A percentile compares a stretch with the other conserved stretches of the same genome.
These are phyloP conservation scores for Cryoendolithus antarcticus DNA, from an alignment of 2,329 filamentous ascomycete genomes.

Conservation along the genomic window DNA sequence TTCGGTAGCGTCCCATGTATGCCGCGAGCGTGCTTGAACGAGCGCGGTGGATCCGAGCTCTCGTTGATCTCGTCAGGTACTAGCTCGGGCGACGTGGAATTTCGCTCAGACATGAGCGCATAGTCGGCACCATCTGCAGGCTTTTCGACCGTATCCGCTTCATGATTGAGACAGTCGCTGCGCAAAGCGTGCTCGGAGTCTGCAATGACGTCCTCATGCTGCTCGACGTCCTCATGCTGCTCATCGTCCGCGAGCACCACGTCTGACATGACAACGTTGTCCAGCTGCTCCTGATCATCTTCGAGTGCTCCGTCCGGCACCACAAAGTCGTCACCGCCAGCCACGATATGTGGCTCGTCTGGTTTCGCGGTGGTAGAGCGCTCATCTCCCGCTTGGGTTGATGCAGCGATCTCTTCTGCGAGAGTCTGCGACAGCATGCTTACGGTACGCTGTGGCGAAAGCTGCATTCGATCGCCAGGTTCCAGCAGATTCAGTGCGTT, in stretches of 20 bases:
- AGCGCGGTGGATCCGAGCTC: neutral
- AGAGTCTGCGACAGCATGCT: neutral
- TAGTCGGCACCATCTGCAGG: neutral
- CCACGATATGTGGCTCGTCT: no score
- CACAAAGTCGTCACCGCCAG: neutral
- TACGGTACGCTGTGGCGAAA: slow-evolving; percentile 9
- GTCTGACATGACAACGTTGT: neutral
- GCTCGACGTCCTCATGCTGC: neutral
- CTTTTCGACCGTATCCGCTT: neutral
- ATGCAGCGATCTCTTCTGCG: neutral
- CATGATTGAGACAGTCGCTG: neutral
- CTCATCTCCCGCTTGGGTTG: no score
- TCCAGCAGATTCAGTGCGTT: neutral
- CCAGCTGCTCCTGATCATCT: neutral
- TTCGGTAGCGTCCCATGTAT: neutral
- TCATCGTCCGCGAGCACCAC: neutral
- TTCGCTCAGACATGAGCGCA: neutral
- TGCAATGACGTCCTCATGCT: neutral
- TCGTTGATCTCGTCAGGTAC: neutral
- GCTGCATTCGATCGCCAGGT: slow-evolving; percentile 14
- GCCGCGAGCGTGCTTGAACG: neutral
- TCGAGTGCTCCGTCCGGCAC: neutral
- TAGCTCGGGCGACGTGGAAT: neutral
- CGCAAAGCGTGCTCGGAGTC: no score
- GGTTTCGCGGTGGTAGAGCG: no score